phyloP scores from a whole-genome alignment of 2,329 filamentous ascomycete species.

The Lasiodiplodia gonubiensis region DNA sequence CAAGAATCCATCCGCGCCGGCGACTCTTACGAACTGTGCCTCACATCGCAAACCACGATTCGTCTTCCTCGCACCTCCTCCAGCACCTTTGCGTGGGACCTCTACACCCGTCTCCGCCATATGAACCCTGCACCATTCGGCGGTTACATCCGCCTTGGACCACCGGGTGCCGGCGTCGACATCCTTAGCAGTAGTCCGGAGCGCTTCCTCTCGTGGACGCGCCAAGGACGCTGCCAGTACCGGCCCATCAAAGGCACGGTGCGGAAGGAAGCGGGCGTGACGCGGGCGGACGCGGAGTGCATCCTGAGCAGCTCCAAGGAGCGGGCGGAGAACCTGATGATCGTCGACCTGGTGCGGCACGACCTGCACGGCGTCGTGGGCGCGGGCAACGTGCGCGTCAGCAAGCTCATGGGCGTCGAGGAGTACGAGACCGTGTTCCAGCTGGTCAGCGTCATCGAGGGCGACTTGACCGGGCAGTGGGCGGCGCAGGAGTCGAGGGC shows the following conservation, averaged over 20 bases:
- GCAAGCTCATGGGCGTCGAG: slow-evolving; percentile 82
- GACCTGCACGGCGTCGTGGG: slow-evolving; percentile 87
- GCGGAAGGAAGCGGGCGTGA: slow-evolving; percentile 73
- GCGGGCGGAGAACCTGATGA: slow-evolving; percentile 96
- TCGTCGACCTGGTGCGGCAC: slow-evolving; percentile 93
- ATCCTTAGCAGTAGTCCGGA: slow-evolving; percentile 87
- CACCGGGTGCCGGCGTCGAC: slow-evolving; percentile 54
- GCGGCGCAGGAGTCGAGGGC: not conserved
- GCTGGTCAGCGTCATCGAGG: slow-evolving; percentile 87
- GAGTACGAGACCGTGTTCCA: slow-evolving; percentile 91
- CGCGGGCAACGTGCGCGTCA: slow-evolving; percentile 73
- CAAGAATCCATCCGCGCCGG: slow-evolving; percentile 75
- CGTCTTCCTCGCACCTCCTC: slow-evolving; percentile 45
- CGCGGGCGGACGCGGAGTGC: slow-evolving; percentile 71
- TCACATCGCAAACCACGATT: slow-evolving; percentile 77
- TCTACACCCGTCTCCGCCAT: slow-evolving; percentile 73
- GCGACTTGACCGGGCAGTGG: slow-evolving; percentile 41
- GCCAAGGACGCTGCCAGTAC: slow-evolving; percentile 71
- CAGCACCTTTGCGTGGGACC: slow-evolving; percentile 60
- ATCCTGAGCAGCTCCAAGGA: slow-evolving; percentile 85
- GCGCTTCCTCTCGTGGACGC: slow-evolving; percentile 77
- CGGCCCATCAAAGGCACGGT: slow-evolving; percentile 97
- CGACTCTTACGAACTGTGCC: slow-evolving; percentile 84
- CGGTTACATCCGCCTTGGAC: slow-evolving; percentile 75
- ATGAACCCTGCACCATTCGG: slow-evolving; percentile 85